Evolutionary conservation across 495 filamentous ascomycete species (phyloP).

Genomic region (Terfezia claveryi): DNA sequence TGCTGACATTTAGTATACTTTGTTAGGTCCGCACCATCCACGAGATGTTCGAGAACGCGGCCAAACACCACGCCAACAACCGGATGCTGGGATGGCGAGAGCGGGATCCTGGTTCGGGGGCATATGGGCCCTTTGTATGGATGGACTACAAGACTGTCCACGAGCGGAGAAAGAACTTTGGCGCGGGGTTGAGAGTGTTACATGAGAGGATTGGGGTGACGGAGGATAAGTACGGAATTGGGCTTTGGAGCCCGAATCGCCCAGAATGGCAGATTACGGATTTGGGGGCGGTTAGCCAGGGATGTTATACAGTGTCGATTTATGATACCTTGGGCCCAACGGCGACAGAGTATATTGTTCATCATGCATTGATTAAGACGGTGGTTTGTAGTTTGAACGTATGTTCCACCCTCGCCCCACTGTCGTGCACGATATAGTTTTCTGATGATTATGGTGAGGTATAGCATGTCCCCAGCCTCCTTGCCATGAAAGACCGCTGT

Average conservation of each 20-base stretch:
- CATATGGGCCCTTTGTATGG: slow-evolving; percentile 65
- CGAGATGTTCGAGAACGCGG: slow-evolving; percentile 50
- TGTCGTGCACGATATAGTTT: neutral
- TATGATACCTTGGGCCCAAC: slow-evolving; percentile 90
- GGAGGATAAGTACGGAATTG: slow-evolving; percentile 55
- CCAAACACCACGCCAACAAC: slow-evolving; percentile 30
- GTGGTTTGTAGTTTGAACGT: slow-evolving; percentile 50
- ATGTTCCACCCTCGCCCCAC: neutral
- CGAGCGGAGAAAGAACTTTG: slow-evolving; percentile 58
- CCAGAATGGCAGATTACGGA: slow-evolving; percentile 96
- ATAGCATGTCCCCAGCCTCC: slow-evolving; percentile 59
- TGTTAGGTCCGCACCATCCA: slow-evolving; percentile 38
- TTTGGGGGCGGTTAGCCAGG: slow-evolving; percentile 72
- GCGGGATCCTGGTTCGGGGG: slow-evolving; percentile 54
- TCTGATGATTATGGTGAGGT: neutral
- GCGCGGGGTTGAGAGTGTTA: slow-evolving; percentile 65
- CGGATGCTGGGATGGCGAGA: slow-evolving; percentile 58
- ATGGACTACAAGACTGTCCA: slow-evolving; percentile 62
- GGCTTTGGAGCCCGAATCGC: slow-evolving; percentile 88
- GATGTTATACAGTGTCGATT: slow-evolving; percentile 73
- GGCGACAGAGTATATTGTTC: slow-evolving; percentile 84
- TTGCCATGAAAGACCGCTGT: slow-evolving; percentile 58
- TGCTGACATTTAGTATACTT: neutral
- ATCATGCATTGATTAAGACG: slow-evolving; percentile 55
- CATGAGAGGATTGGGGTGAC: slow-evolving; percentile 46